Evolutionary conservation across 345 rosid species (phyloP), one percentile per base, ranked within the genome.

Genomic region (Ceriops tagal): DNA sequence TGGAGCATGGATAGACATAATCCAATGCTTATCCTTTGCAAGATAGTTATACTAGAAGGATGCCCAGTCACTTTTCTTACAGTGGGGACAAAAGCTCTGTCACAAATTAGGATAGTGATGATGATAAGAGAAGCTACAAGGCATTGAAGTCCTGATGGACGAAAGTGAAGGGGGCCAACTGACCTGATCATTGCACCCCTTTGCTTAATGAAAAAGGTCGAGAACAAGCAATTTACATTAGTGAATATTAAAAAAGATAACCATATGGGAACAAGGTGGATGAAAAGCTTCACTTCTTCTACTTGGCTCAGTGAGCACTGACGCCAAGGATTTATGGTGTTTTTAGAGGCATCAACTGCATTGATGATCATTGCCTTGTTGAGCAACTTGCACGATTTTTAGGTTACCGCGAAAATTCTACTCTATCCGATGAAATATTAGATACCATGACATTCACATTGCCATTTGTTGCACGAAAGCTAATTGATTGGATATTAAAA

Each of bases 281-380:
- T 32, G 35, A 32, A 32, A 32, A 32, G 35, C 35, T 6, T 32
- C 35, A 91, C 91, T 87, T 93, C 91, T 79, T 93, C 98, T 39
- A 93, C 98, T 78, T 91, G 96, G 80, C 77, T 89, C 64, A 83
- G 69, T 0, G 93, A 56, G 77, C 98, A 91, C n/a, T 91, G 83
- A 58, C 93, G 76, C 98, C 98, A 91, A 5, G 88, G 91, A 69
- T 89, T 72, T 72, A 84, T 85, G 11, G 39, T 30, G 47, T 71
- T 66, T 78, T 74, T 73, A 0, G 83, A 52, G 7, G 68, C 59
- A 71, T 93, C 96, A 4, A 71, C 7, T 5, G 35, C 35, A 32
- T 32, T 1, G 7, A 32, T 32, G 35, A 32, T 6, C 35, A 5
- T 32, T 65, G 97, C 97, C 69, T 91, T 91, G 57, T 93, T 93